Base-by-base conservation (phyloP, 768 basidiomycete species). In the Basidioascus undulatus region DNA sequence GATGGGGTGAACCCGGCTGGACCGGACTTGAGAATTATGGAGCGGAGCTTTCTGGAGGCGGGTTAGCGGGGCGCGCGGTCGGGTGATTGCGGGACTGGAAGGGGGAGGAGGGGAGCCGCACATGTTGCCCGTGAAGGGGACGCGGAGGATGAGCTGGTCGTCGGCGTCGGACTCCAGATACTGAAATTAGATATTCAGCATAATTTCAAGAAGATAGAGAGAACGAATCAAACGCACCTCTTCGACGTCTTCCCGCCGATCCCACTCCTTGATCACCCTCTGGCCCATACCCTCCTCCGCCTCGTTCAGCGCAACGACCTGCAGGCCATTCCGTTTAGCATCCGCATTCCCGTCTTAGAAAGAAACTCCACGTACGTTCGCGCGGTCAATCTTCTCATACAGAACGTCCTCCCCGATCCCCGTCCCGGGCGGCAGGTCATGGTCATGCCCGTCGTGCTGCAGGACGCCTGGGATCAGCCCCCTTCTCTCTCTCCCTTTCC, bases 21-120 rank as follows among this genome's bases (percentile, higher is more conserved):
- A n/a, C 60, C 61, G 0, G 57, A 39, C 47, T 59, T 59, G 38
- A 63, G 42, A 4, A 57, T 51, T 36, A 63, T 61, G 3, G 59
- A 56, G 4, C 61, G 54, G 15, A 63, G 38, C 23, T 51, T 55
- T 24, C 53, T 49, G 15, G 53, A 53, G 6, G 53, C 49, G 5
- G 9, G 46, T 55, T 48, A 57, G 55, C 8, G 55, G 54, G 25
- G 55, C 50, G 54, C 34, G n/a, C n/a, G n/a, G n/a, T n/a, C n/a
- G n/a, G n/a, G n/a, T n/a, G n/a, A n/a, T n/a, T n/a, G n/a, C n/a
- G n/a, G n/a, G n/a, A n/a, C n/a, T n/a, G n/a, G 42, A 23, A 30
- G 12, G 1, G 20, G 8, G 9, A 21, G 21, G 4, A 40, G 18
- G 20, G 13, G 21, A 7, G 13, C 36, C 44, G 15, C 23, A 48